Evolutionary conservation across 495 filamentous ascomycete genomes (phyloP).

Genomic region (Neurospora discreta): DNA sequence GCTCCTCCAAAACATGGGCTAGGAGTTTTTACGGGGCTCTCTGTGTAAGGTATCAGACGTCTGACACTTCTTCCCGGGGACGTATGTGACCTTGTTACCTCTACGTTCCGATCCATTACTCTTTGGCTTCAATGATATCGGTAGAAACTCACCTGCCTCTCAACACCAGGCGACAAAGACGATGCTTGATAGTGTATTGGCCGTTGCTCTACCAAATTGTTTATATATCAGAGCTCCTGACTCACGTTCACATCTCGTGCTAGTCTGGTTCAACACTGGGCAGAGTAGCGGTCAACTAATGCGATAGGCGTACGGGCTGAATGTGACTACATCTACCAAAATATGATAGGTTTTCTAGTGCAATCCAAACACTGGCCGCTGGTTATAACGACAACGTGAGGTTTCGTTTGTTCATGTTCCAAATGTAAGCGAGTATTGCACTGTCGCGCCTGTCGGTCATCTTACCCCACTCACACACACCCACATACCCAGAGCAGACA

Average conservation of each 20-base stretch:
- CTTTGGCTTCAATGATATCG: background rate
- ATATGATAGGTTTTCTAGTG: background rate
- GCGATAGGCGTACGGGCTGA: background rate
- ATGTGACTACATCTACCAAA: background rate
- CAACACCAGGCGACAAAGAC: background rate
- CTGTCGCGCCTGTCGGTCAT: background rate
- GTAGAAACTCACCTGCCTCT: background rate
- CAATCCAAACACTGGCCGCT: background rate
- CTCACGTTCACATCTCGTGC: background rate
- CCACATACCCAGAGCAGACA: no score
- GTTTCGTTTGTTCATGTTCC: background rate
- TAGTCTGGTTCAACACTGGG: background rate
- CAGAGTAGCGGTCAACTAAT: background rate
- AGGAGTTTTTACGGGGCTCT: background rate
- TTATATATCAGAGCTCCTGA: background rate
- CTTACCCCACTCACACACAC: no score
- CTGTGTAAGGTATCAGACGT: background rate
- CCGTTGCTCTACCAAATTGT: background rate
- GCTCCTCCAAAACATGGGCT: background rate
- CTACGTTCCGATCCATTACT: background rate
- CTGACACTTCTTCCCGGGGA: background rate
- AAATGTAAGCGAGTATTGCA: background rate
- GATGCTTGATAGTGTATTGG: background rate
- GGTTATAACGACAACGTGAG: background rate
- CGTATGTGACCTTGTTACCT: background rate